Conservation (phyloP, 164 flowering plant species). For the Aristolochia californica region DNA sequence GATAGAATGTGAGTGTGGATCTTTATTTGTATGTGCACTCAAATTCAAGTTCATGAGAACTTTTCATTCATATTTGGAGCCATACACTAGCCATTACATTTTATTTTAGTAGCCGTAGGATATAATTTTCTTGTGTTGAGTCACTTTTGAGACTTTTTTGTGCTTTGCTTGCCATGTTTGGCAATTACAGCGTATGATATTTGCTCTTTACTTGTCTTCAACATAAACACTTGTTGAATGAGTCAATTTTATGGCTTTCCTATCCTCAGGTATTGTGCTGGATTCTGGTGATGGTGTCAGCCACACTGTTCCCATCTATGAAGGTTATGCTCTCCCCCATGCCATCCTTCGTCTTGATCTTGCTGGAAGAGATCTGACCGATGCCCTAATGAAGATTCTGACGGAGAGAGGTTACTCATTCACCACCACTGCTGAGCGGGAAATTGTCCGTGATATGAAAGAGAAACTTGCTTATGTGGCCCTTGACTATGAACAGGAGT, state of each 20-base stretch:
- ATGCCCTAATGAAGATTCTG: constrained; percentile 14
- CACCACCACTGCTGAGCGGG: constrained; percentile 16
- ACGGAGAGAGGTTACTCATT: constrained; percentile 13
- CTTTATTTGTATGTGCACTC: too few species aligned
- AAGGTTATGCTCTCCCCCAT: constrained; percentile 18
- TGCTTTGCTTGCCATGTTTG: not conserved
- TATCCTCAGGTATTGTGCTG: constrained; percentile 14
- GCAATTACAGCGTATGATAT: not conserved
- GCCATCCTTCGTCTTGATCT: constrained; percentile 16
- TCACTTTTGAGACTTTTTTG: not conserved
- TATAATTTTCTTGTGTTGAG: not conserved
- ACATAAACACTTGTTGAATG: not conserved
- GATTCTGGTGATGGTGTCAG: constrained; percentile 21
- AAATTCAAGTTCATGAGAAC: too few species aligned
- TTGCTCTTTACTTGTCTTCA: not conserved
- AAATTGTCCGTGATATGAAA: constrained; percentile 17
- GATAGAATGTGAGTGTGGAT: too few species aligned
- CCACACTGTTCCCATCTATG: constrained; percentile 19
- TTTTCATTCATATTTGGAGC: not conserved
- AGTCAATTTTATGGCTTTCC: not conserved
- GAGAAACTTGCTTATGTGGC: constrained; percentile 18
- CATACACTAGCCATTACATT: too few species aligned
- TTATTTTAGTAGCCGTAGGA: not conserved
- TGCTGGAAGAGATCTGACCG: constrained; percentile 15
- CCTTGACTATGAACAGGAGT: constrained; percentile 17